These are phyloP conservation scores for Torulaspora quercuum DNA, from an alignment of 805 yeast genomes.

Conservation along the genomic window DNA sequence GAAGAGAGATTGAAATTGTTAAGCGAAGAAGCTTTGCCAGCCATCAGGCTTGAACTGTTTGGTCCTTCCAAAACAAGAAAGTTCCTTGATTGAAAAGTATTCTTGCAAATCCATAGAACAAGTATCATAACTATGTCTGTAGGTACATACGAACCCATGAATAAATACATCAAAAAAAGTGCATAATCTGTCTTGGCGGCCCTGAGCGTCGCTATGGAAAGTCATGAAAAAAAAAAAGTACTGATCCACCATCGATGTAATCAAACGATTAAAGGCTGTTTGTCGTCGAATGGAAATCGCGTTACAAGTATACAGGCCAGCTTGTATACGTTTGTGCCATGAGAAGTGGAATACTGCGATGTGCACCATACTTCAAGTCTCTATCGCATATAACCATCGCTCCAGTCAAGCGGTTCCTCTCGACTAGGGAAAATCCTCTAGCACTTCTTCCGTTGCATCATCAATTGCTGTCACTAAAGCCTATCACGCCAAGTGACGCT, in stretches of 20 bases:
- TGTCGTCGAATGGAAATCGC: constrained; percentile 1
- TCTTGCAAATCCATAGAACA: constrained; percentile 1
- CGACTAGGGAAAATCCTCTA: constrained; percentile 5
- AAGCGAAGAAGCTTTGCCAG: constrained; percentile 84
- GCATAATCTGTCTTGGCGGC: background rate
- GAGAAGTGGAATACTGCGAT: constrained; percentile 11
- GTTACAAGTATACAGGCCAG: too few species aligned
- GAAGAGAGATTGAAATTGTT: constrained; percentile 88
- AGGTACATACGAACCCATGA: too few species aligned
- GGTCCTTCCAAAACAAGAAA: constrained; percentile 83
- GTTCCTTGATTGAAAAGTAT: constrained; percentile 72
- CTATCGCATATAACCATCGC: constrained; percentile 2
- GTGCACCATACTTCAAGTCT: constrained; percentile 3
- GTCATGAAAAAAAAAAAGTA: constrained; percentile 1
- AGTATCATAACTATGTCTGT: too few species aligned
- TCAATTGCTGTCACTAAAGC: constrained; percentile 32
- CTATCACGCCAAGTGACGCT: constrained; percentile 44
- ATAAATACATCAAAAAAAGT: background rate
- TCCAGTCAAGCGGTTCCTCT: constrained; percentile 5
- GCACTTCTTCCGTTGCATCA: constrained; percentile 13
- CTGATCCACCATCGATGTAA: too few species aligned
- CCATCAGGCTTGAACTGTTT: constrained; percentile 83
- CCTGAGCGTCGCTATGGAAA: background rate
- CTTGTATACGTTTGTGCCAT: constrained; percentile 1
- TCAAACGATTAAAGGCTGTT: background rate